A percentile compares a stretch with the other conserved stretches of the same genome.
Evolutionary conservation across 108 stramenopile species (phyloP).

Genomic region (Cyclotella baltica): DNA sequence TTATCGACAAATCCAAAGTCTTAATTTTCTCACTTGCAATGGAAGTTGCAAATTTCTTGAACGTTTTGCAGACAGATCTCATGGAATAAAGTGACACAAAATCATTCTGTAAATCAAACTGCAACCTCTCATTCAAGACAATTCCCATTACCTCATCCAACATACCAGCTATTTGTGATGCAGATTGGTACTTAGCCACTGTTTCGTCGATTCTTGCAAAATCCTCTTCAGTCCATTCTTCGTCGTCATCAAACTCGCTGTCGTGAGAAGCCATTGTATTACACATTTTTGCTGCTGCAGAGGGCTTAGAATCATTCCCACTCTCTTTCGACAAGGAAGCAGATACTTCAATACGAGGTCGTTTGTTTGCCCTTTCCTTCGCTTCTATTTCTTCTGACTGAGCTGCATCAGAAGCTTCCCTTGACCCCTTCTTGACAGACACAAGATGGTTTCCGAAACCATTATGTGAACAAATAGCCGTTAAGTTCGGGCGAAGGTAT

Average conservation of each 20-base stretch:
- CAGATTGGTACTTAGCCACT: background rate
- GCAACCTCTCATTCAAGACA: conserved; percentile 1
- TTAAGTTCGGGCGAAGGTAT: conserved; percentile 12
- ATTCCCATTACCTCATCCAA: conserved; percentile 16
- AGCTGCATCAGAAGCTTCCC: conserved; percentile 26
- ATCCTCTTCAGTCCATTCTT: background rate
- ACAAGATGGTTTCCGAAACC: conserved; percentile 22
- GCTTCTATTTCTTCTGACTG: conserved; percentile 17
- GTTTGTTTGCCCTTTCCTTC: conserved; percentile 6
- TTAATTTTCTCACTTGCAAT: conserved; percentile 19
- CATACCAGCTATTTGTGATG: no score
- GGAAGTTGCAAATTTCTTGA: conserved; percentile 13
- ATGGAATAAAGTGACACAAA: conserved; percentile 23
- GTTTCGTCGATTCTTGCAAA: background rate
- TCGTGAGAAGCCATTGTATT: background rate
- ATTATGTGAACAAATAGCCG: conserved; percentile 2
- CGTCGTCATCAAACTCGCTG: background rate
- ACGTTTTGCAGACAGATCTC: background rate
- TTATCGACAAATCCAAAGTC: conserved; percentile 19
- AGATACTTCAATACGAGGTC: conserved; percentile 3
- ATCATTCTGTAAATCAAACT: conserved; percentile 15
- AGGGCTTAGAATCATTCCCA: background rate
- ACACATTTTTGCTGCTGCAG: background rate
- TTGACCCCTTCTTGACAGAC: background rate
- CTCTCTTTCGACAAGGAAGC: background rate